Base-by-base conservation (phyloP, 2,329 filamentous ascomycete species). In the Magnaporthales sp. region DNA sequence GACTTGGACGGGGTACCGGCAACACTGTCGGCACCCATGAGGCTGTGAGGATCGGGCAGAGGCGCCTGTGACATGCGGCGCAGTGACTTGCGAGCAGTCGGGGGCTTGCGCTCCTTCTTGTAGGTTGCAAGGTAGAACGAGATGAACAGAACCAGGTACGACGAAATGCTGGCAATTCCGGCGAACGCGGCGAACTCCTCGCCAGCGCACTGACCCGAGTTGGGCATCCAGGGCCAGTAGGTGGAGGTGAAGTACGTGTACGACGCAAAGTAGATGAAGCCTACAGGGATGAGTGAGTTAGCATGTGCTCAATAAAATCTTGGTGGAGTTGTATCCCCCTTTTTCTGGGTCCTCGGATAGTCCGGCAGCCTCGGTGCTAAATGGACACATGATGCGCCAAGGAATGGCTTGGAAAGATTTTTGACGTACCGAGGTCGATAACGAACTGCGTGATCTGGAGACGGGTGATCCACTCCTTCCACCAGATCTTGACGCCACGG, bases 381-480 rank as follows among this genome's bases (percentile, higher is more conserved):
- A 26, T 15, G 5, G 19, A 10, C 15, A 46, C 3, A 64, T n/a
- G 63, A 56, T 56, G 24, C 32, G 46, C 22, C 38, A 56, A 56
- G 46, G 29, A 27, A 64, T 46, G 26, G 9, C 10, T 3, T n/a
- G 31, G n/a, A 56, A 11, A 22, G 24, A 62, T 58, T 58, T 56
- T 26, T 54, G 38, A 79, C 89, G 76, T 87, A 93, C 91, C 93
- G 69, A 98, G 90, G 80, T 97, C 94, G 78, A 98, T 94, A 77
- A 98, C 86, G 82, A 98, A 98, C 79, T 98, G 94, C 74, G 91
- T 88, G 79, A 98, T 98, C 81, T 98, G 94, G 76, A 97, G 90
- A 76, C 93, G 91, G 73, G 94, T 98, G 77, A 98, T 96, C 90
- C 94, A 98, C 82, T 97, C 92, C 90, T 98, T 98, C 94, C 94